These are phyloP conservation scores for Parasitella parasitica DNA, from an alignment of 371 early-diverging fungal species.

Conservation along the genomic window DNA sequence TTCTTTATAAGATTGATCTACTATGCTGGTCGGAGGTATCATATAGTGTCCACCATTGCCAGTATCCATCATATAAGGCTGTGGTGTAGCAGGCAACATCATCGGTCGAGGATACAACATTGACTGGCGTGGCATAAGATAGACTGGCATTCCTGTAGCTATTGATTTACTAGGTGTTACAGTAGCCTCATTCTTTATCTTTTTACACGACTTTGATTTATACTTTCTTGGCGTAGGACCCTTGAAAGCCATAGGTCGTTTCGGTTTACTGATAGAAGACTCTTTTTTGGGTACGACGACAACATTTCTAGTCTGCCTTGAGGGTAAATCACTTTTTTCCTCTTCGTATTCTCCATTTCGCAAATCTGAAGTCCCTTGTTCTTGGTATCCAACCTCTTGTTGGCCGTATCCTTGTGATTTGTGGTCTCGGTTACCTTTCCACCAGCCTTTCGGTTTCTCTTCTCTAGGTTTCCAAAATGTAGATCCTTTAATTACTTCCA, in stretches of 20 bases:
- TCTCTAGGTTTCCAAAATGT: conserved; percentile 26
- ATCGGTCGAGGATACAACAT: conserved; percentile 12
- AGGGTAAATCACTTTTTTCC: neutral
- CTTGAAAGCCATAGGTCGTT: conserved; percentile 25
- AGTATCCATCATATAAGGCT: neutral
- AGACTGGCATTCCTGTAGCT: neutral
- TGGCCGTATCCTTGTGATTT: neutral
- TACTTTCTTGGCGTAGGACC: conserved; percentile 3
- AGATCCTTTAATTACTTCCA: neutral
- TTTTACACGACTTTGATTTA: neutral
- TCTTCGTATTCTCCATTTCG: neutral
- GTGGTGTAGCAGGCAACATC: neutral
- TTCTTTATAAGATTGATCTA: neutral
- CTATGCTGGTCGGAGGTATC: neutral
- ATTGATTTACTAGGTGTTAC: neutral
- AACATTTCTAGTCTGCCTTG: neutral
- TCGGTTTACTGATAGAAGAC: conserved; percentile 11
- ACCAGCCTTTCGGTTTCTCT: conserved; percentile 15
- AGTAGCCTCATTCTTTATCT: neutral
- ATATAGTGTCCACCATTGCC: neutral
- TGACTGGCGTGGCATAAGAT: conserved; percentile 13
- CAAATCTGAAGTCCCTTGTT: neutral
- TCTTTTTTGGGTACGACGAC: conserved; percentile 3
- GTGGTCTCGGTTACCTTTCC: conserved; percentile 5
- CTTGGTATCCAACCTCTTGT: neutral